These are phyloP conservation scores for Penicillium sp. DNA, from an alignment of 2,329 filamentous ascomycete species.

Conservation along the genomic window DNA sequence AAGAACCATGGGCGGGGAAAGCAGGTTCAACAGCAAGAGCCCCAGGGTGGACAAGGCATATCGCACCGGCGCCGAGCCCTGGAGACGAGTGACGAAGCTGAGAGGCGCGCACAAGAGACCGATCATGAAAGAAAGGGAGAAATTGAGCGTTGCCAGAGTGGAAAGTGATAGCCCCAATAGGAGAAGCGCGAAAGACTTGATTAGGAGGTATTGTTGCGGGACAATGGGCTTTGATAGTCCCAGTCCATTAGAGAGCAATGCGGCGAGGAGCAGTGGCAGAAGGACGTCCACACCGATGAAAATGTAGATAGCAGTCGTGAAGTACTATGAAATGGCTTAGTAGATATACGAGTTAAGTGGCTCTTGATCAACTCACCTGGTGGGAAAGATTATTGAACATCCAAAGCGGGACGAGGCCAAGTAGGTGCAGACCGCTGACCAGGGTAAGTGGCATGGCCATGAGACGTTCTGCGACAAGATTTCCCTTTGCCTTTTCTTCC, in stretches of 20 bases:
- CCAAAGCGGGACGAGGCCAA: conserved; percentile 75
- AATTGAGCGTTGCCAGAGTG: conserved; percentile 90
- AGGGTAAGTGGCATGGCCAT: conserved; percentile 57
- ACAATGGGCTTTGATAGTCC: conserved; percentile 50
- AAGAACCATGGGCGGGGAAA: conserved; percentile 57
- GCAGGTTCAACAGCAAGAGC: conserved; percentile 51
- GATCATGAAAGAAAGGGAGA: conserved; percentile 79
- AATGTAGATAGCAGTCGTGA: conserved; percentile 54
- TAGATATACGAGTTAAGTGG: conserved; percentile 5
- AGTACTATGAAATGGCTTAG: conserved; percentile 44
- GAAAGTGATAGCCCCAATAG: conserved; percentile 87
- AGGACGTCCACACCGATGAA: conserved; percentile 54
- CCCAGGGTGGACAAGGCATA: conserved; percentile 35
- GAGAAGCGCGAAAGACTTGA: conserved; percentile 88
- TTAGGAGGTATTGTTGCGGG: conserved; percentile 66
- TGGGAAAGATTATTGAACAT: conserved; percentile 72
- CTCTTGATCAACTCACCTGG: conserved; percentile 48
- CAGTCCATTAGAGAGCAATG: conserved; percentile 46
- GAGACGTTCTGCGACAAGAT: conserved; percentile 33
- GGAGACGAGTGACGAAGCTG: conserved; percentile 56
- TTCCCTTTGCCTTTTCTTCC: conserved; percentile 7
- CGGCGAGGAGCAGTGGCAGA: conserved; percentile 55
- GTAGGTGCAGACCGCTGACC: conserved; percentile 66
- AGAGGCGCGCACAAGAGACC: conserved; percentile 74
- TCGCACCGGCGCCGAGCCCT: conserved; percentile 19